Base-by-base conservation (phyloP, 179 eudicot species). In the Vitellaria paradoxa region DNA sequence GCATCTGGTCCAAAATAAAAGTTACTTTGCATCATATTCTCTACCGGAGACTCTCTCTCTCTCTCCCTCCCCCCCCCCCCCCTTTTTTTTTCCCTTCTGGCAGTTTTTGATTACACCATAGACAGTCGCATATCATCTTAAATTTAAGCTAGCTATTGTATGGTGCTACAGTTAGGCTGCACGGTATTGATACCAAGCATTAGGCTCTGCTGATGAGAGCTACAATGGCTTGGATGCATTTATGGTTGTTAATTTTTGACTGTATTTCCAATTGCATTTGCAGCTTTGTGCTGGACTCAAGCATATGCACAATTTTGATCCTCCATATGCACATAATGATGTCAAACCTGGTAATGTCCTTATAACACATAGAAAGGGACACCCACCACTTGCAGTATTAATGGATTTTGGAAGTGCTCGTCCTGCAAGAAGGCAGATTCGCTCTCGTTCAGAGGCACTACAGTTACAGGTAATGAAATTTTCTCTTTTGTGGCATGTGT, bases 371-470 rank as follows among this genome's bases (percentile, higher is more conserved):
- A 83, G 83, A 78, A 91, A 89, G 87, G 99, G 99, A 52, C 88
- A 93, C 72, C 82, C 93, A 66, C 99, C 99, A 66, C 82, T 89
- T 71, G 92, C 97, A 37, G 85, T 87, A 74, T 81, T 95, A 85
- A 95, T 95, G 99, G 99, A 95, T 82, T 95, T 95, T 74, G 98
- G 99, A 79, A 93, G 97, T 84, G 91, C 99, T 69, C 91, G 98
- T 70, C 98, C 99, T 76, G 98, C 98, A 65, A 89, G 92, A 79
- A 90, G 80, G 83, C 91, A 93, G 85, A 91, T 93, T 68, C 97
- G 93, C 45, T 88, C 93, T 65, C 97, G 98, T 77, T 74, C 98
- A 49, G 99, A 95, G 81, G 99, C 99, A 75, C 74, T 93, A 66
- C 98, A 93, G 80, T 82, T 95, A 86, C 98, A 95, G 97, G 99